Evolutionary conservation across 495 filamentous ascomycete genomes (phyloP).

Genomic region (Oidiodendron maius): DNA sequence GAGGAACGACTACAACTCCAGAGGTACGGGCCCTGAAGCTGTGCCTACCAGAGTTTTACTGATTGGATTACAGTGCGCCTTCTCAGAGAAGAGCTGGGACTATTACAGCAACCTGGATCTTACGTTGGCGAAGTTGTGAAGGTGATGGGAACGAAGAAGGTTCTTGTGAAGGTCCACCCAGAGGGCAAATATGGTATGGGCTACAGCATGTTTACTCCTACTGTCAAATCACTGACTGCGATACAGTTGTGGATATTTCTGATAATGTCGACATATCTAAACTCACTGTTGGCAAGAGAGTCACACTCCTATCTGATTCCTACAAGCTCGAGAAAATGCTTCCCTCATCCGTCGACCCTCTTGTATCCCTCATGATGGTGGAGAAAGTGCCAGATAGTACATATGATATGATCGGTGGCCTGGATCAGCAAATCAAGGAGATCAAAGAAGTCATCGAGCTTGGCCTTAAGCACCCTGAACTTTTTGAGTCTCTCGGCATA

Average conservation of each 20-base stretch:
- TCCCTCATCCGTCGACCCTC: constrained; percentile 92
- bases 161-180: constrained; percentile 97
- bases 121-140: constrained; percentile 99
- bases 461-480: constrained; percentile 93
- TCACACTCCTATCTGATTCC: constrained; percentile 89
- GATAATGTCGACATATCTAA: constrained; percentile 92
- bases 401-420: constrained; percentile 99
- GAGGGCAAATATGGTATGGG: constrained; percentile 97
- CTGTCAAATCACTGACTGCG: constrained; percentile 4
- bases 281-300: constrained; percentile 95
- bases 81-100: constrained; percentile 89
- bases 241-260: constrained; percentile 87
- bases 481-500: constrained; percentile 98
- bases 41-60: constrained; percentile 3
- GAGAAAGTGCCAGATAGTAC: constrained; percentile 99
- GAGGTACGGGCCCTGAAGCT: constrained; percentile 31
- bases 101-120: constrained; percentile 94
- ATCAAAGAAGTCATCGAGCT: constrained; percentile 99
- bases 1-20: constrained; percentile 98
- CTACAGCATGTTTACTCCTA: too few species aligned
- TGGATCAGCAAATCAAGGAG: constrained; percentile 99
- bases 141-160: constrained; percentile 99
- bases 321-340: constrained; percentile 99
- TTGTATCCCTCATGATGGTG: constrained; percentile 99
- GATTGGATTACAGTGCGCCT: constrained; percentile 57